Conservation (phyloP, 2,329 filamentous ascomycete genomes). For the Cladosporium oxysporum region DNA sequence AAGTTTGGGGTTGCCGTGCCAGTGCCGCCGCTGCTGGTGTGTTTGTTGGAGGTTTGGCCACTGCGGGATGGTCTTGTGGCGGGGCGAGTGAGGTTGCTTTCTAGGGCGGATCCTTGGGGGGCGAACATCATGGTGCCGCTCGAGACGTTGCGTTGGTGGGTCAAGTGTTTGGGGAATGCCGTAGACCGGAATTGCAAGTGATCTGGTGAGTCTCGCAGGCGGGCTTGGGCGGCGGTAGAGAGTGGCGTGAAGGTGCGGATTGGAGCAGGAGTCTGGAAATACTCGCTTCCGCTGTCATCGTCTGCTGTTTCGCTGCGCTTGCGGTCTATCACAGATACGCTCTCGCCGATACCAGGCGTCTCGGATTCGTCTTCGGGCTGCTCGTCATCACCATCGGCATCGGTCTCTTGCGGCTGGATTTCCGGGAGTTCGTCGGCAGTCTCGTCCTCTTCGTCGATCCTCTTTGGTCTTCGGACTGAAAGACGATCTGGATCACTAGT, state of each 20-base stretch:
- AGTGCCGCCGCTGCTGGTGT: slow-evolving; percentile 39
- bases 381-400: slow-evolving; percentile 88
- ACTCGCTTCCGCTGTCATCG: slow-evolving; percentile 38
- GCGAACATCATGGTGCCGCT: slow-evolving; percentile 84
- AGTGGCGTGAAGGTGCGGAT: slow-evolving; percentile 27
- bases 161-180: slow-evolving; percentile 25
- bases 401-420: slow-evolving; percentile 63
- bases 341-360: slow-evolving; percentile 37
- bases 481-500: slow-evolving; percentile 57
- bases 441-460: slow-evolving; percentile 50
- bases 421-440: slow-evolving; percentile 40
- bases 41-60: slow-evolving; percentile 28
- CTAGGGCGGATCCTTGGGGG: slow-evolving; percentile 48
- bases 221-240: slow-evolving; percentile 30
- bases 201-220: slow-evolving; percentile 31
- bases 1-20: slow-evolving; percentile 37
- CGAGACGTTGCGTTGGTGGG: slow-evolving; percentile 74
- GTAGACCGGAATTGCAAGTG: slow-evolving; percentile 31
- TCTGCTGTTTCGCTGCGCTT: slow-evolving; percentile 19
- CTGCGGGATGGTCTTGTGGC: slow-evolving; percentile 24
- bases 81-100: slow-evolving; percentile 41
- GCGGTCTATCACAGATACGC: slow-evolving; percentile 37
- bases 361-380: slow-evolving; percentile 64
- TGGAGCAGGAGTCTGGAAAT: slow-evolving; percentile 47
- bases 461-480: slow-evolving; percentile 41